Base-by-base conservation (phyloP, 2,329 filamentous ascomycete species). In the Fusarium guadeloupense region DNA sequence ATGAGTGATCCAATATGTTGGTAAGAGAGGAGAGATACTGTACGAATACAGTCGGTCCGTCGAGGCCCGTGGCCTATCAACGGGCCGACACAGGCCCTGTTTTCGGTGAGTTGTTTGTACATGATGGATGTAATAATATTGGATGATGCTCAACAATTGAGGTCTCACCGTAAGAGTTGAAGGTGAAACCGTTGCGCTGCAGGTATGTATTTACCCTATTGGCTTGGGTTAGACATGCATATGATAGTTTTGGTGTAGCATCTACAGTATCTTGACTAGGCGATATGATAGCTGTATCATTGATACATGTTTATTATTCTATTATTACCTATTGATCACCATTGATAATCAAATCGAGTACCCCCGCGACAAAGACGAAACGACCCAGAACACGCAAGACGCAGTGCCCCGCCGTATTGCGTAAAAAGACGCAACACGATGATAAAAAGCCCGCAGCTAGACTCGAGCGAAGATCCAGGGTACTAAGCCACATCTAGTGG, bases 371-470 rank as follows among this genome's bases (percentile, higher is more conserved):
- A 31, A 34, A 53, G 43, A 53, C 28, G 38, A 17, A 10, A 45
- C 44, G 48, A 53, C 48, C 56, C 44, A 66, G 50, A 60, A 49
- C 33, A 13, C 42, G 25, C 13, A 41, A n/a, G n/a, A n/a, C n/a
- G n/a, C n/a, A n/a, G n/a, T n/a, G 63, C 63, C 66, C 66, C 66
- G 61, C 64, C 50, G 30, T 42, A 57, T 69, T 71, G 67, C 69
- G 67, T 69, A 71, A 72, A 71, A 72, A 72, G 69, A 62, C 70
- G 70, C 70, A 69, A 69, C 52, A 55, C 51, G 53, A 54, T 51
- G 54, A 46, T 55, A 63, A 68, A n/a, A 59, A 59, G 43, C 50
- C 60, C 60, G 61, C 61, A 64, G 60, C 49, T 61, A 52, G 44
- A 44, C 33, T 60, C 34, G 55, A 64, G 59, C 50, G 34, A 64